Evolutionary conservation across 1,284 basidiomycete species (phyloP).

Genomic region (Fomitopsis palustris): DNA sequence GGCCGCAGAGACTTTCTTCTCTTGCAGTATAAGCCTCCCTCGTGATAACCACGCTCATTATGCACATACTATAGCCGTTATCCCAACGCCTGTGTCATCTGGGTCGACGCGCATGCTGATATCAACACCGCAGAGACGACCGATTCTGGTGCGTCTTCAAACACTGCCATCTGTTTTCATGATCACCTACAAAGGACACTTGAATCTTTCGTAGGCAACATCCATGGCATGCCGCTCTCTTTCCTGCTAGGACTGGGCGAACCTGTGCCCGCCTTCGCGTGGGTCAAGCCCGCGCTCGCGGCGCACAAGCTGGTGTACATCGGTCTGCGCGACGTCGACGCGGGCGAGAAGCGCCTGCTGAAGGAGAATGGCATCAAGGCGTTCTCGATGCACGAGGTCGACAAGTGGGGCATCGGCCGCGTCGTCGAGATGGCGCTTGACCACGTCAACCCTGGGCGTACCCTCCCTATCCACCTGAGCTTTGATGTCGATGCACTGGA

Average conservation of each 20-base stretch:
- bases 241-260: conserved; percentile 82
- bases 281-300: conserved; percentile 76
- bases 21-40: not conserved
- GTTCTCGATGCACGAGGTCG: conserved; percentile 98
- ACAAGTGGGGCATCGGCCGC: conserved; percentile 93
- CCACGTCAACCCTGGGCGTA: conserved; percentile 83
- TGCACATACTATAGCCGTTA: conserved; percentile 44
- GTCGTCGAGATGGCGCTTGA: conserved; percentile 96
- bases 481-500: conserved; percentile 98
- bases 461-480: conserved; percentile 89
- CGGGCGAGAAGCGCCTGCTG: conserved; percentile 87
- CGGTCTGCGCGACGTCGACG: conserved; percentile 92
- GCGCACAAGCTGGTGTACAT: conserved; percentile 87
- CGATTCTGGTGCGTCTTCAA: conserved; percentile 56
- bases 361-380: conserved; percentile 88
- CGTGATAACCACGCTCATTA: not conserved
- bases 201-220: conserved; percentile 60
- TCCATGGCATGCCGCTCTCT: conserved; percentile 97
- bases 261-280: conserved; percentile 63
- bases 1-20: too few species aligned
- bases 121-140: conserved; percentile 92
- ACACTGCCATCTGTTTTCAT: not conserved
- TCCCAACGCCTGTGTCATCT: conserved; percentile 82
- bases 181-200: not conserved
- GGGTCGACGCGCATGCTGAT: conserved; percentile 94